Evolutionary conservation across 2,329 filamentous ascomycete genomes (phyloP).

Genomic region (Blumeria graminis): DNA sequence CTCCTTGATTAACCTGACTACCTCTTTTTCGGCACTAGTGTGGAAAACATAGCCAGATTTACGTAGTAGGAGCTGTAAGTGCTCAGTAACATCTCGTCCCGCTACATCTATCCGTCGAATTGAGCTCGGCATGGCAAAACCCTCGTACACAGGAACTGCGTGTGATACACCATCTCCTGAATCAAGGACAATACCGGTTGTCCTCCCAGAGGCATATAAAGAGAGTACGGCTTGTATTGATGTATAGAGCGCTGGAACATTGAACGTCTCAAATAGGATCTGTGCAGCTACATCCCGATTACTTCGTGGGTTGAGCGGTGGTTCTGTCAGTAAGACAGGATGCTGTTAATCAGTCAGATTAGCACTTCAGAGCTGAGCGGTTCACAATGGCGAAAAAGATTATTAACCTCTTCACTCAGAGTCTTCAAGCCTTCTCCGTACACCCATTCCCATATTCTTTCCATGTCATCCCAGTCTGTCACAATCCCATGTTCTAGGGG

Average conservation of each 20-base stretch:
- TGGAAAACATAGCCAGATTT: conserved; percentile 91
- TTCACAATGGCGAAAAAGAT: background rate
- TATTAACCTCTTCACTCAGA: conserved; percentile 70
- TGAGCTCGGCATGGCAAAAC: conserved; percentile 87
- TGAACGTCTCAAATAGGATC: conserved; percentile 97
- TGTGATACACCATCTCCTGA: conserved; percentile 92
- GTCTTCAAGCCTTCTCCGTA: conserved; percentile 93
- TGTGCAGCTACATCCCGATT: conserved; percentile 94
- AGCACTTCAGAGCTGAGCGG: background rate
- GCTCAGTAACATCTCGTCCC: conserved; percentile 84
- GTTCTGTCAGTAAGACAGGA: conserved; percentile 86
- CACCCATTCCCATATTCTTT: conserved; percentile 96
- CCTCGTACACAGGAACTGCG: conserved; percentile 91
- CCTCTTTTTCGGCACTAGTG: conserved; percentile 95
- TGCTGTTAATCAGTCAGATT: conserved; percentile 28
- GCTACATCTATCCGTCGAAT: conserved; percentile 92
- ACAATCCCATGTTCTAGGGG: conserved; percentile 95
- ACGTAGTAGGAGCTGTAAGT: conserved; percentile 71
- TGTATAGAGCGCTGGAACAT: conserved; percentile 86
- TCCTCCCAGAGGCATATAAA: conserved; percentile 83
- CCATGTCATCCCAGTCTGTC: conserved; percentile 99
- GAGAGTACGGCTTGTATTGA: conserved; percentile 94
- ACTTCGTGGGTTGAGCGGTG: conserved; percentile 78
- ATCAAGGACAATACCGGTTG: conserved; percentile 87
- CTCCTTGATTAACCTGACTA: conserved; percentile 95